Evolutionary conservation across 225 moss, liverwort and hornwort genomes (phyloP), one percentile per base, ranked within the genome.

Genomic region (Rhytidiadelphus loreus): DNA sequence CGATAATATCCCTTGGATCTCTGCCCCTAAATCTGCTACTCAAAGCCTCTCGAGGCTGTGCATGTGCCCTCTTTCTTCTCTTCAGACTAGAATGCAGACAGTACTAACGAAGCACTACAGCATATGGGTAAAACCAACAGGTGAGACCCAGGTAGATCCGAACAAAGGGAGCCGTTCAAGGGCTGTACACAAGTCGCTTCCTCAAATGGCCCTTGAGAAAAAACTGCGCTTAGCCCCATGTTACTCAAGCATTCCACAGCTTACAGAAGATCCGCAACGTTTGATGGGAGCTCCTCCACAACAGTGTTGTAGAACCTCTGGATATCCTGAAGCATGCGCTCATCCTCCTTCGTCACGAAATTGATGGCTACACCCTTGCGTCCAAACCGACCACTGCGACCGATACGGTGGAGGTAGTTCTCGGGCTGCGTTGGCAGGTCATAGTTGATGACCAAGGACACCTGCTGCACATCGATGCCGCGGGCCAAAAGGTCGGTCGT

Each of bases 271-370:
- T 96, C 90, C 57, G 90, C 90, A 79, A 88, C 88, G 70, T 88
- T 88, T 24, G 88, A 84, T 33, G 88, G 88, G 56, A 96, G 91
- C 92, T 96, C 96, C 90, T 96, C 95, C 72, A 96, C 93, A 53
- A 93, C 93, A 32, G 96, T 96, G 91, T 96, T 96, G 89, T 96
- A 96, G 90, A 96, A 96, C 94, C 94, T 96, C 95, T 96, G 96
- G 77, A 96, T 96, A 58, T 96, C 96, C 91, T 95, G 96, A 77
- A 96, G 90, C 96, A 96, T 96, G 80, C 94, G 94, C 91, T 96
- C 96, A 33, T 96, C 96, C 8, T 96, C 96, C 94, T 95, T 96
- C 58, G 96, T 96, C 83, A 95, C 96, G 90, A 96, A 96, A 91
- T 96, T 96, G 90, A 96, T 96, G 81, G 96, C 96, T 33, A 96